Evolutionary conservation across 495 filamentous ascomycete genomes (phyloP).

Genomic region (Hypomontagnella monticulosa): DNA sequence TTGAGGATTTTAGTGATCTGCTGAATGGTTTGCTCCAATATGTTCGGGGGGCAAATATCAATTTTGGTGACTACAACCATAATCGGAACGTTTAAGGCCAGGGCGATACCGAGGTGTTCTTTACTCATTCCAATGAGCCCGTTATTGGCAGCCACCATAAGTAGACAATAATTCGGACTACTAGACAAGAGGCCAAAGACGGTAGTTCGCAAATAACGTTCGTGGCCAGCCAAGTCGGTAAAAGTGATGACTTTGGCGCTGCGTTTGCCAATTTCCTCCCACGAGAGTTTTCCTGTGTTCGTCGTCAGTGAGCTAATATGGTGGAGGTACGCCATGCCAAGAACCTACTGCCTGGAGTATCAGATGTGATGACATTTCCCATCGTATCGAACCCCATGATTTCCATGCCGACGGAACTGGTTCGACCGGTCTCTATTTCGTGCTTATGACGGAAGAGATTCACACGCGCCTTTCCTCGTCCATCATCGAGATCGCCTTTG

Average conservation of each 20-base stretch:
- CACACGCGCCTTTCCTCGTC: conserved; percentile 90
- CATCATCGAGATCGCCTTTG: conserved; percentile 95
- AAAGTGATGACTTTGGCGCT: conserved; percentile 97
- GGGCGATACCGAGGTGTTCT: conserved; percentile 94
- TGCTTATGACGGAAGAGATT: conserved; percentile 99
- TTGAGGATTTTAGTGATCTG: conserved; percentile 93
- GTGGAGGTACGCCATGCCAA: neutral
- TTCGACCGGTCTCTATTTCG: conserved; percentile 93
- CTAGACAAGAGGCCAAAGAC: conserved; percentile 95
- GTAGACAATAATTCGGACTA: conserved; percentile 95
- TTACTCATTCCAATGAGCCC: conserved; percentile 97
- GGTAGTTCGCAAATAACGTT: conserved; percentile 93
- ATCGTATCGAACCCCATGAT: conserved; percentile 97
- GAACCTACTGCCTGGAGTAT: conserved; percentile 78
- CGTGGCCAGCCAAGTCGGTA: conserved; percentile 94
- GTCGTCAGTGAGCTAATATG: neutral
- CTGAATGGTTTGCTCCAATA: conserved; percentile 91
- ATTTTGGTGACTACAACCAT: conserved; percentile 99
- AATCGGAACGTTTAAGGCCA: conserved; percentile 95
- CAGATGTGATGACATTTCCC: conserved; percentile 84
- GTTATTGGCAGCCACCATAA: conserved; percentile 99
- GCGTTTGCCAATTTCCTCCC: conserved; percentile 97
- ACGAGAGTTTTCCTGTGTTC: conserved; percentile 69
- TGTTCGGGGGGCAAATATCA: conserved; percentile 97
- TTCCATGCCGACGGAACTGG: conserved; percentile 96